Evolutionary conservation across 202 grass and related monocot species (phyloP).

Genomic region (Saccharum hybrid): DNA sequence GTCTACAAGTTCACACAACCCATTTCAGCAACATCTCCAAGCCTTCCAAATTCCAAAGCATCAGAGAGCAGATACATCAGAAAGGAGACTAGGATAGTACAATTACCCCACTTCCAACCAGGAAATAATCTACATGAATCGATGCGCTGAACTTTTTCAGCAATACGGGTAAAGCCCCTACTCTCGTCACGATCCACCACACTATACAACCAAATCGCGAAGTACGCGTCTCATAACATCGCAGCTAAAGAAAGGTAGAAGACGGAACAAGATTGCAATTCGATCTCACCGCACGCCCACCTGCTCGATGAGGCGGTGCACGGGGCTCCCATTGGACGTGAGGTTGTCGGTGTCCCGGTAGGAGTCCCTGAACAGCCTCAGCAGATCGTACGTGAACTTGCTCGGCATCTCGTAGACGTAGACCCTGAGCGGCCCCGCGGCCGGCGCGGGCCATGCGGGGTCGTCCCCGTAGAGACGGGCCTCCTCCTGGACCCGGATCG

Average conservation of each 20-base stretch:
- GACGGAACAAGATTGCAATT: slow-evolving; percentile 1
- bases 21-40: slow-evolving; percentile 16
- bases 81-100: background rate
- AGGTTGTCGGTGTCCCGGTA: slow-evolving; percentile 81
- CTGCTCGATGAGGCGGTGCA: slow-evolving; percentile 97
- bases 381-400: slow-evolving; percentile 95
- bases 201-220: background rate
- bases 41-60: slow-evolving; percentile 18
- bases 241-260: background rate
- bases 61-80: background rate
- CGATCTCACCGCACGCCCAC: slow-evolving; percentile 49
- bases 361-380: slow-evolving; percentile 80
- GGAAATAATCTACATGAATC: background rate
- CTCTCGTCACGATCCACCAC: background rate
- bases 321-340: slow-evolving; percentile 98
- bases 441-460: slow-evolving; percentile 50
- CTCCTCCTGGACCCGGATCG: slow-evolving; percentile 56
- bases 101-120: slow-evolving; percentile 11
- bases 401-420: slow-evolving; percentile 98
- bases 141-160: background rate
- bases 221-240: background rate
- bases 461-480: slow-evolving; percentile 53
- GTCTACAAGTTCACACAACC: background rate
- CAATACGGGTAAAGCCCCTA: background rate
- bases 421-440: slow-evolving; percentile 65